Evolutionary conservation across 2,329 filamentous ascomycete genomes (phyloP), one percentile per base, ranked within the genome.

Genomic region (Sarocladium strictum): DNA sequence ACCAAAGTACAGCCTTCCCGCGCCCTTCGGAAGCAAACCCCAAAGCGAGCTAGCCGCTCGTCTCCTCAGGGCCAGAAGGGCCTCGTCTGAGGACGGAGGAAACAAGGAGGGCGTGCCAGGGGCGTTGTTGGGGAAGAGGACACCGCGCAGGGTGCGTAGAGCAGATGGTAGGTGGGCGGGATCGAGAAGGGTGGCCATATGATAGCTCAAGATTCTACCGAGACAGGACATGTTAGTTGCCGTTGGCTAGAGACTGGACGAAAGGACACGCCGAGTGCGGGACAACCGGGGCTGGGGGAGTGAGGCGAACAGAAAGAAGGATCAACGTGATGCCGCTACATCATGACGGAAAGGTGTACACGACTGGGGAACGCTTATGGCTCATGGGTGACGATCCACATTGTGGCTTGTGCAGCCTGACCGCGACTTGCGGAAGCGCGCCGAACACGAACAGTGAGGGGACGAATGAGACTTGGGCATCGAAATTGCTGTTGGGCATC

Each of bases 81-180:
- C 80, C 62, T 81, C 75, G 54, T 84, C 76, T 58, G 79, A 79
- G 50, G 77, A 76, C 56, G 85, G 83, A 53, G 86, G 78, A 53
- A 78, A 72, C 60, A 85, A 72, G 57, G 80, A 78, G 62, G 84
- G 76, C 60, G 83, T 79, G 56, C 85, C 86, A 58, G 87, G 85
- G 62, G 82, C 77, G 70, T 95, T 95, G 71, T 90, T 87, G 61
- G 94, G 93, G 68, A 97, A 97, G 55, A 97, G 76, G 57, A 88
- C 82, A 63, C 81, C 83, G 67, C 94, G 88, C 64, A 89, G 78
- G 61, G 84, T 80, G 67, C 84, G 82, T 63, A 93, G 79, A 61
- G 89, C 70, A 66, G 77, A 76, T 67, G 88, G 84, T 55, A 91
- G 75, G 61, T 81, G 76, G 58, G 78, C 77, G 61, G 85, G 76